These are phyloP conservation scores for Aspergillus sparsus DNA, from an alignment of 495 filamentous ascomycete species.

Conservation along the genomic window DNA sequence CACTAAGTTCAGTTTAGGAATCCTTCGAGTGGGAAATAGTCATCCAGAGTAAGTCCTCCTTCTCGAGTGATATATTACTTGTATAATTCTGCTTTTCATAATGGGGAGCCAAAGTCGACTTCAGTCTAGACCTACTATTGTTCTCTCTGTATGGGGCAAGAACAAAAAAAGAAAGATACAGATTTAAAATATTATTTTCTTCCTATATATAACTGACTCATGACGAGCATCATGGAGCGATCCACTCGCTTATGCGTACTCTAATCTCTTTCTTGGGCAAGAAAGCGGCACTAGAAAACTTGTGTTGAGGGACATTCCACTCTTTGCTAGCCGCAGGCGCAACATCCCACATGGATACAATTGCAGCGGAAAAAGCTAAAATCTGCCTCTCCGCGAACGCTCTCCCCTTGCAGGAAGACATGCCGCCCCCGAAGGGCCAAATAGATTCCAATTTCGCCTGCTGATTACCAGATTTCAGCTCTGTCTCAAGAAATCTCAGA, in stretches of 20 bases:
- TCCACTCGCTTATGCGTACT: slow-evolving; percentile 37
- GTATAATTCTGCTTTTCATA: too few relatives aligned
- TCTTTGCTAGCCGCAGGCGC: slow-evolving; percentile 37
- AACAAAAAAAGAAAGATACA: too few relatives aligned
- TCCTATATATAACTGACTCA: too few relatives aligned
- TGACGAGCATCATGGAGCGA: slow-evolving; percentile 18
- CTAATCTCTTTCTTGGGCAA: slow-evolving; percentile 39
- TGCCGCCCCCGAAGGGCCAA: slow-evolving; percentile 49
- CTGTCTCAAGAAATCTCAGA: slow-evolving; percentile 50
- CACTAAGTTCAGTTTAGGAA: neutral
- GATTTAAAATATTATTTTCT: too few relatives aligned
- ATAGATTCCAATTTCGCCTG: slow-evolving; percentile 33
- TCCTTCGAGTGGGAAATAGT: neutral
- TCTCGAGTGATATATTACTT: too few relatives aligned
- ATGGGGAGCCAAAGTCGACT: too few relatives aligned
- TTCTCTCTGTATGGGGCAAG: too few relatives aligned
- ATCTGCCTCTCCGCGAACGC: slow-evolving; percentile 53
- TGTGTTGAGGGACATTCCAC: slow-evolving; percentile 36
- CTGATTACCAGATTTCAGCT: slow-evolving; percentile 35
- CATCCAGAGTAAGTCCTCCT: too few relatives aligned
- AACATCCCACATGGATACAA: slow-evolving; percentile 56
- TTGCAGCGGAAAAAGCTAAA: slow-evolving; percentile 46
- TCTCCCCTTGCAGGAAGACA: slow-evolving; percentile 48
- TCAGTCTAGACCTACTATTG: too few relatives aligned
- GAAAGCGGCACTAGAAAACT: slow-evolving; percentile 38